phyloP scores from a whole-genome alignment of 176 grass and related monocot species.

The Avena atlantica region DNA sequence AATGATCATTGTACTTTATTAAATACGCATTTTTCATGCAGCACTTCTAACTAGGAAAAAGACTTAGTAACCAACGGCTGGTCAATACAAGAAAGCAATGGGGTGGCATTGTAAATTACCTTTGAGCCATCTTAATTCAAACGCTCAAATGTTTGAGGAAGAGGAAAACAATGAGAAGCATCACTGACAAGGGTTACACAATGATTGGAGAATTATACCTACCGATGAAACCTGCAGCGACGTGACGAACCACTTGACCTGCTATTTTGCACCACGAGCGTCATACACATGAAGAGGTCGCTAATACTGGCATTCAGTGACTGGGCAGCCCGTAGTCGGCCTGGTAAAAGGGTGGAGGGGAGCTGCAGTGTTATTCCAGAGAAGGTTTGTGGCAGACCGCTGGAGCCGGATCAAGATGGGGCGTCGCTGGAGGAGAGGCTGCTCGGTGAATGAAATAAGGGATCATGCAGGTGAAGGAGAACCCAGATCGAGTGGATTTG shows the following conservation, averaged over 20 bases:
- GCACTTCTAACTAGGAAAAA: conserved; percentile 33
- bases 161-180: conserved; percentile 9
- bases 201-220: not conserved
- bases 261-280: not conserved
- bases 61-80: not conserved
- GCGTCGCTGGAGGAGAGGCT: not conserved
- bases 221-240: not conserved
- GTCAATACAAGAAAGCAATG: not conserved
- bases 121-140: conserved; percentile 49
- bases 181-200: not conserved
- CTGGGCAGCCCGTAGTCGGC: not conserved
- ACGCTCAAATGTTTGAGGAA: not conserved
- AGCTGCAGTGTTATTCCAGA: not conserved
- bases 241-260: not conserved
- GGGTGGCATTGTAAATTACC: not conserved
- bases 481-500: not conserved
- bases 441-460: not conserved
- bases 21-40: conserved; percentile 18
- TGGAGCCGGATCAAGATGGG: not conserved
- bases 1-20: conserved; percentile 3
- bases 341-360: not conserved
- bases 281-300: not conserved
- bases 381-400: not conserved
- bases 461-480: not conserved
- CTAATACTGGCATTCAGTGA: not conserved